phyloP scores from a whole-genome alignment of 2,329 filamentous ascomycete species.

The Fusarium sp. region DNA sequence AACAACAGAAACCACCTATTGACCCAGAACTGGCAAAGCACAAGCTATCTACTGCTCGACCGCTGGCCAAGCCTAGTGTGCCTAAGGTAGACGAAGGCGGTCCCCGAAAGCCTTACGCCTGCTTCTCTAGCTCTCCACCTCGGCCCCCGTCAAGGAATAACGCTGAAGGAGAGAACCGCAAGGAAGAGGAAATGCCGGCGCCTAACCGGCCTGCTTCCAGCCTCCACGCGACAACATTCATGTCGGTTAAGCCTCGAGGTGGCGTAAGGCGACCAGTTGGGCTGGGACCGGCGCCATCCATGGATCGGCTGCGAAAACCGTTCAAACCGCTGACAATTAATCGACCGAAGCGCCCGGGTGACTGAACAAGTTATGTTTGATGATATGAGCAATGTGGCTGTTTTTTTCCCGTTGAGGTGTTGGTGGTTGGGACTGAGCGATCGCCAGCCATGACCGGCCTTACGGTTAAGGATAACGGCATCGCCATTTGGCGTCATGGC shows the following conservation, averaged over 20 bases:
- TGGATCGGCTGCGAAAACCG: conserved; percentile 68
- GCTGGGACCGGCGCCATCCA: conserved; percentile 63
- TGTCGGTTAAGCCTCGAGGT: conserved; percentile 54
- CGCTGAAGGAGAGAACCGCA: conserved; percentile 40
- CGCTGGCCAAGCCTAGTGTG: conserved; percentile 55
- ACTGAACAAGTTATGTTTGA: conserved; percentile 27
- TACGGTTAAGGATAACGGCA: conserved; percentile 46
- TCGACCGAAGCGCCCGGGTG: conserved; percentile 52
- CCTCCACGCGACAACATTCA: conserved; percentile 69
- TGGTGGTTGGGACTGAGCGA: conserved; percentile 14
- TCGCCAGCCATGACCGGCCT: conserved; percentile 24
- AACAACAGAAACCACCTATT: conserved; percentile 43
- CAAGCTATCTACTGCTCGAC: conserved; percentile 58
- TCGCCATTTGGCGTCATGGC: conserved; percentile 5
- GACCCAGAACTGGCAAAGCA: conserved; percentile 56
- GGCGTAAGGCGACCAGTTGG: conserved; percentile 63
- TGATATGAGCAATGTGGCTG: conserved; percentile 11
- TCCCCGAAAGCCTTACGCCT: conserved; percentile 64
- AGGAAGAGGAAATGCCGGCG: conserved; percentile 49
- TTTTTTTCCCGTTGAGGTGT: conserved; percentile 17
- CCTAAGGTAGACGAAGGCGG: conserved; percentile 44
- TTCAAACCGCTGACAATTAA: conserved; percentile 72
- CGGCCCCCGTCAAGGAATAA: conserved; percentile 46
- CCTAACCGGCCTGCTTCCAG: conserved; percentile 55
- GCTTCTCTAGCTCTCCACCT: conserved; percentile 72